These are phyloP conservation scores for Coleophoma eucalyptorum DNA, from an alignment of 2,329 filamentous ascomycete species.

Conservation along the genomic window DNA sequence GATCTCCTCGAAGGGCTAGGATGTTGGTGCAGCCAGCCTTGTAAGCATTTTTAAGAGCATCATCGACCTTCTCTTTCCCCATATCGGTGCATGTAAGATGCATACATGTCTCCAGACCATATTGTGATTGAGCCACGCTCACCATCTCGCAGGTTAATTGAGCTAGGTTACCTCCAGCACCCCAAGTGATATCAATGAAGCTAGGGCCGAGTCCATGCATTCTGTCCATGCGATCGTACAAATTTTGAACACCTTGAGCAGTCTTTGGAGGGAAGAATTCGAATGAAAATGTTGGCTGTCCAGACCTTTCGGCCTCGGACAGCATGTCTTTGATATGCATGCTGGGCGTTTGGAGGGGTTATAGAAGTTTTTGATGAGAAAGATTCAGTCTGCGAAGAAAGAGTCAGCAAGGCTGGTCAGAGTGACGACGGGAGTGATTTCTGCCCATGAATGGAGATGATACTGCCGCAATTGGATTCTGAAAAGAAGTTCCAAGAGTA, in stretches of 20 bases:
- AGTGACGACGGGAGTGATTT: not conserved
- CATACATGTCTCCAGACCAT: constrained; percentile 98
- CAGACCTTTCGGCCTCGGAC: constrained; percentile 71
- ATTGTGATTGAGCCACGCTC: constrained; percentile 87
- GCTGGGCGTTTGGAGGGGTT: constrained; percentile 29
- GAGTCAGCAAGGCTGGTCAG: constrained; percentile 1
- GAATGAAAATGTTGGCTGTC: constrained; percentile 91
- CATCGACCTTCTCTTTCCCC: constrained; percentile 87
- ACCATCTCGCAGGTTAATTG: constrained; percentile 98
- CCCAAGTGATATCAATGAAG: constrained; percentile 99
- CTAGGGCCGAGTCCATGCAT: constrained; percentile 93
- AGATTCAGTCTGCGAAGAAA: not conserved
- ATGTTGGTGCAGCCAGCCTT: constrained; percentile 97
- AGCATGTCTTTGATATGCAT: constrained; percentile 98
- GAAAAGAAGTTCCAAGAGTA: too few species aligned
- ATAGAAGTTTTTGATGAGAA: not conserved
- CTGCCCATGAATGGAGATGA: too few species aligned
- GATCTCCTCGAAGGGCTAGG: constrained; percentile 86
- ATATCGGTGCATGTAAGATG: constrained; percentile 98
- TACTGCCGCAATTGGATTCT: too few species aligned
- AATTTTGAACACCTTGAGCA: constrained; percentile 93
- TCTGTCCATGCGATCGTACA: constrained; percentile 98
- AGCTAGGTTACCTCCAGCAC: constrained; percentile 86
- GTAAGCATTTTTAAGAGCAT: constrained; percentile 83
- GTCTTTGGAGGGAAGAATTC: constrained; percentile 99